phyloP scores from a whole-genome alignment of 495 filamentous ascomycete genomes.

The Xylaria nigripes region DNA sequence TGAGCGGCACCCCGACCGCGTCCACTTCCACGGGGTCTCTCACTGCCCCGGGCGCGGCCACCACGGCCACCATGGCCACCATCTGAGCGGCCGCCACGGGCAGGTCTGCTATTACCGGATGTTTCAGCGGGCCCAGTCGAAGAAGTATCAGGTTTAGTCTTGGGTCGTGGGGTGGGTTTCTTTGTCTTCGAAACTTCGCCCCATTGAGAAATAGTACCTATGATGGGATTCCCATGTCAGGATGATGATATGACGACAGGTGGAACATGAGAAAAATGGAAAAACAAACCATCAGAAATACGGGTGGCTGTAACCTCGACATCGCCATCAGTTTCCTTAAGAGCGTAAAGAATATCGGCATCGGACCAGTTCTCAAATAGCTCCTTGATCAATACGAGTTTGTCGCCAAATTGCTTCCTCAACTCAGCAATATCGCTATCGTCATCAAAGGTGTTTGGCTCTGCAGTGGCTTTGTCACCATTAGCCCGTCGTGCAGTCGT shows the following conservation, averaged over 20 bases:
- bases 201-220: conserved; percentile 89
- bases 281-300: conserved; percentile 78
- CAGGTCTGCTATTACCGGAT: conserved; percentile 30
- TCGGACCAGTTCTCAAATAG: conserved; percentile 89
- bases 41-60: conserved; percentile 45
- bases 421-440: conserved; percentile 86
- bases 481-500: conserved; percentile 55
- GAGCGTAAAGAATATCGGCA: conserved; percentile 80
- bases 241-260: conserved; percentile 11
- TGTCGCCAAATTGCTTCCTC: conserved; percentile 73
- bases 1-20: conserved; percentile 57
- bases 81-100: conserved; percentile 59
- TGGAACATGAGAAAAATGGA: not conserved
- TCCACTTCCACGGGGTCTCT: conserved; percentile 21
- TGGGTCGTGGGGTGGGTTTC: conserved; percentile 73
- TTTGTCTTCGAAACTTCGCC: conserved; percentile 89
- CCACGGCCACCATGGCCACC: conserved; percentile 63
- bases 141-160: conserved; percentile 62
- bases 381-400: conserved; percentile 72
- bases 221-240: conserved; percentile 18
- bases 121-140: conserved; percentile 47
- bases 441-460: conserved; percentile 57
- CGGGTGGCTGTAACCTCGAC: conserved; percentile 73
- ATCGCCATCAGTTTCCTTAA: conserved; percentile 88
- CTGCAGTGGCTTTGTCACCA: conserved; percentile 52